A percentile compares a stretch with the other conserved stretches of the same genome.
phyloP scores from a whole-genome alignment of 257 asterid species.

The Oldenlandia corymbosa region DNA sequence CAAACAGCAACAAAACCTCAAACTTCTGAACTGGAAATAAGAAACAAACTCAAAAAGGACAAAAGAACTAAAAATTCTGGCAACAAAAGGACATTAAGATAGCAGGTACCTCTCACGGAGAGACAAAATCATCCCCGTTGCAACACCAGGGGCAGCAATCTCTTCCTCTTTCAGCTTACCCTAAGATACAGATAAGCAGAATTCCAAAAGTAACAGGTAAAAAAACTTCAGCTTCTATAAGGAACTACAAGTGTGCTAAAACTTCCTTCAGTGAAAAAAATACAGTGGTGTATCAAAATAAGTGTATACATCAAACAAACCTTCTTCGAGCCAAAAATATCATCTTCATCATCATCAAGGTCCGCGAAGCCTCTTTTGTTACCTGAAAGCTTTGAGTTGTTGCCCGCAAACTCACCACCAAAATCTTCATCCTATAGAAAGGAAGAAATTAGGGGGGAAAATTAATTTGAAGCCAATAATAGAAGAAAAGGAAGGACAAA shows the following conservation, averaged over 20 bases:
- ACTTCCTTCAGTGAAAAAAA: neutral
- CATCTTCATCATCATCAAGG: constrained; percentile 86
- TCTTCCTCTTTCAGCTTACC: constrained; percentile 64
- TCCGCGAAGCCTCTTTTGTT: constrained; percentile 74
- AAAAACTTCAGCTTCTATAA: neutral
- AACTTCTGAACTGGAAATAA: neutral
- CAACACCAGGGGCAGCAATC: constrained; percentile 70
- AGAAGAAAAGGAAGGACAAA: neutral
- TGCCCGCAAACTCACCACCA: constrained; percentile 66
- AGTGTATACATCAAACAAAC: constrained; percentile 19
- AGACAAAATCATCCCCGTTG: constrained; percentile 87
- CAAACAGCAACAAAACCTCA: neutral
- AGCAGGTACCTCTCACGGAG: constrained; percentile 74
- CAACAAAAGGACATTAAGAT: neutral
- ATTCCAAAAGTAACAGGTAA: neutral
- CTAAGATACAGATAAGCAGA: constrained; percentile 26
- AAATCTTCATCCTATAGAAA: constrained; percentile 67
- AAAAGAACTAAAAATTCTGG: too few species aligned
- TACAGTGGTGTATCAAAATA: neutral
- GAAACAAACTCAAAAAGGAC: too few species aligned
- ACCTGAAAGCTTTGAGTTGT: constrained; percentile 49
- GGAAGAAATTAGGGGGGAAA: constrained; percentile 1
- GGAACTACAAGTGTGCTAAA: neutral
- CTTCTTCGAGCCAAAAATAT: constrained; percentile 88
- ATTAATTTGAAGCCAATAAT: neutral